Percentiles rank a stretch among this genome's conserved stretches.
Conservation (phyloP, 2,329 filamentous ascomycete species). For the Clonostachys byssicola region DNA sequence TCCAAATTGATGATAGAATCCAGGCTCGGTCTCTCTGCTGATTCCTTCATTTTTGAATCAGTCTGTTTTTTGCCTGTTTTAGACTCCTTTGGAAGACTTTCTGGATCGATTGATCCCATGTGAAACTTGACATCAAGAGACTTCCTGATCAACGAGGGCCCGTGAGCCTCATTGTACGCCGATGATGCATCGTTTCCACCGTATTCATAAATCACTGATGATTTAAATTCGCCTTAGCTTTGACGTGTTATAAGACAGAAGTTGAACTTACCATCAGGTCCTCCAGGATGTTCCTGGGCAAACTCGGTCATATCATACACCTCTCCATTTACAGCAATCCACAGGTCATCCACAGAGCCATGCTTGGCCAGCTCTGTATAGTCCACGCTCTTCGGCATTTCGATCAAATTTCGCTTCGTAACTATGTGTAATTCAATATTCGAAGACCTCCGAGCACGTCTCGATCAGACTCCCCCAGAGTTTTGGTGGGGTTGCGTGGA, state of each 20-base stretch:
- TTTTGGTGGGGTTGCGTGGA: too few relatives aligned
- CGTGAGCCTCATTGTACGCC: slow-evolving; percentile 14
- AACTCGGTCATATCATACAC: slow-evolving; percentile 69
- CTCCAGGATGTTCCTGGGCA: slow-evolving; percentile 32
- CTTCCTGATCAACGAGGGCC: slow-evolving; percentile 10
- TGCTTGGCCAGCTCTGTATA: background rate
- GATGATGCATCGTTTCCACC: slow-evolving; percentile 15
- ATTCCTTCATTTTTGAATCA: background rate
- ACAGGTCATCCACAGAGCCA: slow-evolving; percentile 39
- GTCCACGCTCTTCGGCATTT: too few relatives aligned
- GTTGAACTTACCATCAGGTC: slow-evolving; percentile 6
- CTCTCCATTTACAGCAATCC: slow-evolving; percentile 61
- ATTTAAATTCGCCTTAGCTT: background rate
- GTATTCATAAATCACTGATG: slow-evolving; percentile 13
- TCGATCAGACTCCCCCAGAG: too few relatives aligned
- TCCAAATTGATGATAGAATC: slow-evolving; percentile 13
- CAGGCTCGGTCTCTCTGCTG: slow-evolving; percentile 5
- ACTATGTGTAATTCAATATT: too few relatives aligned
- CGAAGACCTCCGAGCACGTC: too few relatives aligned
- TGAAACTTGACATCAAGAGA: slow-evolving; percentile 5
- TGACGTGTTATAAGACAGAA: background rate
- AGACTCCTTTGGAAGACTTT: slow-evolving; percentile 2
- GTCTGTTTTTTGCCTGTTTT: background rate
- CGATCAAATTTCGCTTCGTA: too few relatives aligned
- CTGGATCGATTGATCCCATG: slow-evolving; percentile 9